A percentile compares a stretch with the other conserved stretches of the same genome.
Evolutionary conservation across 164 flowering plant genomes (phyloP).

Genomic region (Chimonanthus praecox): DNA sequence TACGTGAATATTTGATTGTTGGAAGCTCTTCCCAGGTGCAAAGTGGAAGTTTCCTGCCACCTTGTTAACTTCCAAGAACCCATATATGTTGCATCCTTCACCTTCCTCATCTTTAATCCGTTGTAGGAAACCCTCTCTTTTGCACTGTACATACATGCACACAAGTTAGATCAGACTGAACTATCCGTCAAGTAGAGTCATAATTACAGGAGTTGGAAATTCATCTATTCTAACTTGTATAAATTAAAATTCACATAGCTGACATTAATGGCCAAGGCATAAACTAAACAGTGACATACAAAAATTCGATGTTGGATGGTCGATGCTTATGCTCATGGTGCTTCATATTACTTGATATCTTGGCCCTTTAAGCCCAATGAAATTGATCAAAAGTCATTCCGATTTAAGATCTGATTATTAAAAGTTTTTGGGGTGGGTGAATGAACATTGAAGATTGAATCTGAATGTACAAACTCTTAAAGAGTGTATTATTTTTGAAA

Average conservation of each 20-base stretch:
- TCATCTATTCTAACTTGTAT: too few relatives aligned
- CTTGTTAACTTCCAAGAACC: constrained; percentile 66
- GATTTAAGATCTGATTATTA: too few relatives aligned
- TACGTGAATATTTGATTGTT: constrained; percentile 40
- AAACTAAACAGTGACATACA: not conserved
- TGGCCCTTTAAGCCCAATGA: not conserved
- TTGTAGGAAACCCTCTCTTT: constrained; percentile 68
- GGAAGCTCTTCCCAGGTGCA: constrained; percentile 69
- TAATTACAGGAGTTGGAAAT: not conserved
- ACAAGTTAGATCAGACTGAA: not conserved
- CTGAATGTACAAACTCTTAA: not conserved
- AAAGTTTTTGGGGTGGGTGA: too few relatives aligned
- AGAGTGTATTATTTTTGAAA: too few relatives aligned
- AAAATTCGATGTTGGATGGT: not conserved
- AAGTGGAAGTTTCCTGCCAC: constrained; percentile 80
- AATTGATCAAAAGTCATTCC: too few relatives aligned
- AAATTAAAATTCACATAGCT: too few relatives aligned
- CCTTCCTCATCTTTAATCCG: constrained; percentile 67
- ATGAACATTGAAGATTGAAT: not conserved
- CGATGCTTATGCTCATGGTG: not conserved
- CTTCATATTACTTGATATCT: not conserved
- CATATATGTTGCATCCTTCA: constrained; percentile 82
- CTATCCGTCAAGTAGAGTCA: not conserved
- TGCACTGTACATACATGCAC: constrained; percentile 38
- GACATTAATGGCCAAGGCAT: not conserved